phyloP scores from a whole-genome alignment of 108 stramenopile genomes.

The Fragilaria radians region DNA sequence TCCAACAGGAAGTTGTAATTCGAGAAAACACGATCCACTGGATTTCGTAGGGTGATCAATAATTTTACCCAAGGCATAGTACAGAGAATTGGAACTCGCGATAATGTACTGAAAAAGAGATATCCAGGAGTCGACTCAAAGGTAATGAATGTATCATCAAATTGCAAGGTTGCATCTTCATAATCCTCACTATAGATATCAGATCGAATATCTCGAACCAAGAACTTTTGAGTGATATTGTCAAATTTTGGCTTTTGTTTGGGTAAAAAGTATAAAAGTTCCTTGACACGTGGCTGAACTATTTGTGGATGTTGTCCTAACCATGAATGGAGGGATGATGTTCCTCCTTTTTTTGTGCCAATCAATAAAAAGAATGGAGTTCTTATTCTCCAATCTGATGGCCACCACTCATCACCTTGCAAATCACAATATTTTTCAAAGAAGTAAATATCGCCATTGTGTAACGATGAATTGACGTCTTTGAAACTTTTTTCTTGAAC shows the following conservation, averaged over 20 bases:
- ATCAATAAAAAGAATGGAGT: constrained; percentile 16
- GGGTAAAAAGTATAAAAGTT: constrained; percentile 17
- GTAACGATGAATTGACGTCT: too few species aligned
- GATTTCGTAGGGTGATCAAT: constrained; percentile 14
- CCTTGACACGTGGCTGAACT: constrained; percentile 4
- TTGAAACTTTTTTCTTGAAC: too few species aligned
- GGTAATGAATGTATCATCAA: not conserved
- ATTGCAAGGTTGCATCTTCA: not conserved
- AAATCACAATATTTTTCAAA: constrained; percentile 9
- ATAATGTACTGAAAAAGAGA: constrained; percentile 8
- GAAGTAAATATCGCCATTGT: too few species aligned
- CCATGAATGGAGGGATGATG: constrained; percentile 1
- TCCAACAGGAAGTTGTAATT: constrained; percentile 18
- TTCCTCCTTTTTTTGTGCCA: constrained; percentile 18
- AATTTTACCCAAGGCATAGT: constrained; percentile 20
- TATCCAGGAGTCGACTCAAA: constrained; percentile 24
- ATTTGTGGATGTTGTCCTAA: constrained; percentile 7
- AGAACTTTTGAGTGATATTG: not conserved
- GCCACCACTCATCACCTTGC: constrained; percentile 12
- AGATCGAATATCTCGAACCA: constrained; percentile 5
- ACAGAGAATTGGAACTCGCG: constrained; percentile 15
- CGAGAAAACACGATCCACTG: constrained; percentile 14
- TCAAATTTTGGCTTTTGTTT: not conserved
- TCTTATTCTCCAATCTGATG: constrained; percentile 6
- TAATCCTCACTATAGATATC: constrained; percentile 1